A percentile compares a stretch with the other conserved stretches of the same genome.
phyloP scores from a whole-genome alignment of 352 stramenopile genomes.

The Globisporangium spinosum region DNA sequence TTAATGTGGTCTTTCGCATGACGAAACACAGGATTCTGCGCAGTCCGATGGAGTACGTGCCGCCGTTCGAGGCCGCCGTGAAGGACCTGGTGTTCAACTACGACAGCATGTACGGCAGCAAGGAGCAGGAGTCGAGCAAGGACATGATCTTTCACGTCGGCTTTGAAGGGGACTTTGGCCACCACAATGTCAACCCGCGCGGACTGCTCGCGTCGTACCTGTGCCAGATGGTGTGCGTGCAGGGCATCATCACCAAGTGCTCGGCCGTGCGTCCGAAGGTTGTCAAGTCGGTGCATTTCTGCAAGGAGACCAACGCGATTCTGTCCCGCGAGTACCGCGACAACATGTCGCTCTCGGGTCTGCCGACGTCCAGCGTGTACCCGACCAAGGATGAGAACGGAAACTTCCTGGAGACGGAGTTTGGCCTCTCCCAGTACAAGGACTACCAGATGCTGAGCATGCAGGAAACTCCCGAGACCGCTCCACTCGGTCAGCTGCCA shows the following conservation, averaged over 20 bases:
- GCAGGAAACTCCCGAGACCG: slow-evolving; percentile 90
- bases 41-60: slow-evolving; percentile 82
- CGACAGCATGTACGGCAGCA: slow-evolving; percentile 77
- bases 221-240: slow-evolving; percentile 96
- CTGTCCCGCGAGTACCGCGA: slow-evolving; percentile 95
- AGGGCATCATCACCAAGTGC: slow-evolving; percentile 99
- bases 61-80: slow-evolving; percentile 78
- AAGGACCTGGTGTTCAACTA: slow-evolving; percentile 81
- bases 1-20: background rate
- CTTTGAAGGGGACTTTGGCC: slow-evolving; percentile 92
- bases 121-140: slow-evolving; percentile 62
- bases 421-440: slow-evolving; percentile 97
- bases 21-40: slow-evolving; percentile 42
- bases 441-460: slow-evolving; percentile 96
- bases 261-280: slow-evolving; percentile 97
- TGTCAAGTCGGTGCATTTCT: slow-evolving; percentile 97
- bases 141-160: slow-evolving; percentile 87
- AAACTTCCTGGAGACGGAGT: slow-evolving; percentile 97
- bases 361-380: slow-evolving; percentile 88
- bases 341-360: slow-evolving; percentile 92
- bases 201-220: slow-evolving; percentile 89
- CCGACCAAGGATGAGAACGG: slow-evolving; percentile 95
- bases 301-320: slow-evolving; percentile 93
- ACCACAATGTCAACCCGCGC: slow-evolving; percentile 92
- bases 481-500: slow-evolving; percentile 96